These are phyloP conservation scores for Tolypocladium paradoxum DNA, from an alignment of 2,329 filamentous ascomycete genomes.

Conservation along the genomic window DNA sequence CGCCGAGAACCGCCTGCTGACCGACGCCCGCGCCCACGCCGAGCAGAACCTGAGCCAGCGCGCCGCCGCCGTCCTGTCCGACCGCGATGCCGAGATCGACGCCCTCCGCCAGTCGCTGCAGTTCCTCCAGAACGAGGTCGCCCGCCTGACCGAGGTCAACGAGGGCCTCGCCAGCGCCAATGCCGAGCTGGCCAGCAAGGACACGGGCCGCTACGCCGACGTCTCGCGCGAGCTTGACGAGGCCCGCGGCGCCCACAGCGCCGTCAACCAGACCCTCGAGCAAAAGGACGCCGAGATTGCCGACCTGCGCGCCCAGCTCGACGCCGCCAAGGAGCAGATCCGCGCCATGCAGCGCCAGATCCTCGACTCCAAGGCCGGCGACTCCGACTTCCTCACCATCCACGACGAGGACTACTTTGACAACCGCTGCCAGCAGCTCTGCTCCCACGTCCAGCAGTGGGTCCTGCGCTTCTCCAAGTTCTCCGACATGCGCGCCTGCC, in stretches of 20 bases:
- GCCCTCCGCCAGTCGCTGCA: slow-evolving; percentile 68
- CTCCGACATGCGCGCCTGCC: slow-evolving; percentile 83
- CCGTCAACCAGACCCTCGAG: slow-evolving; percentile 55
- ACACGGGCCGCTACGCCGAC: slow-evolving; percentile 58
- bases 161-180: slow-evolving; percentile 69
- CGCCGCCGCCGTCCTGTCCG: slow-evolving; percentile 59
- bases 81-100: slow-evolving; percentile 81
- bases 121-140: slow-evolving; percentile 72
- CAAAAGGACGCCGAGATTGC: slow-evolving; percentile 79
- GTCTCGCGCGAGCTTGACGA: slow-evolving; percentile 59
- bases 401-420: slow-evolving; percentile 95
- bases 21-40: slow-evolving; percentile 58
- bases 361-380: slow-evolving; percentile 45
- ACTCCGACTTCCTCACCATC: slow-evolving; percentile 64
- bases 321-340: slow-evolving; percentile 55
- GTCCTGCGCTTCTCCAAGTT: slow-evolving; percentile 96
- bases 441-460: slow-evolving; percentile 95
- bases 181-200: slow-evolving; percentile 61
- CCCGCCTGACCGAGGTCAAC: slow-evolving; percentile 72
- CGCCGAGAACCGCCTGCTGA: slow-evolving; percentile 72
- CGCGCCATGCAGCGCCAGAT: slow-evolving; percentile 42
- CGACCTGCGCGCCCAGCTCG: slow-evolving; percentile 66
- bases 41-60: slow-evolving; percentile 57
- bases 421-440: slow-evolving; percentile 84
- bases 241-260: slow-evolving; percentile 50